These are phyloP conservation scores for Mortierella sp. DNA, from an alignment of 371 early-diverging fungal genomes.

Conservation along the genomic window DNA sequence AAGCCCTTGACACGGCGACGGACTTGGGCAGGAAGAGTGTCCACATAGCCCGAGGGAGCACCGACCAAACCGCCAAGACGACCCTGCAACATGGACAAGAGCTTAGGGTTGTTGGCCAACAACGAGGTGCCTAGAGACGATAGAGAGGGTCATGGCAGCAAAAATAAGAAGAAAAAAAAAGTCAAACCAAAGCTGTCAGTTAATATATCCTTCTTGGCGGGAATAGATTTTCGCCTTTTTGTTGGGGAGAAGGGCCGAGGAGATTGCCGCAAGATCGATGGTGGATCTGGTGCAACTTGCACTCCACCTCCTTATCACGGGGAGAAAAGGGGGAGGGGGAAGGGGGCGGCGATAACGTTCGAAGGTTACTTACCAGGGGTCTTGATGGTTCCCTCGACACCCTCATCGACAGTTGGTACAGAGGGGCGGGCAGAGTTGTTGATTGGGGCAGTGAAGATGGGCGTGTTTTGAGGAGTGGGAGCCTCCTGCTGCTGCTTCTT, in stretches of 20 bases:
- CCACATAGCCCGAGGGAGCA: constrained; percentile 82
- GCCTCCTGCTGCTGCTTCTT: constrained; percentile 61
- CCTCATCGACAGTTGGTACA: constrained; percentile 63
- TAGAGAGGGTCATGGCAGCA: not conserved
- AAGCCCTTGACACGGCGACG: constrained; percentile 86
- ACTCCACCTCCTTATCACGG: no score
- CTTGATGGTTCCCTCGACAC: constrained; percentile 60
- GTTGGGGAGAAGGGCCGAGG: no score
- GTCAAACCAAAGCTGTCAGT: not conserved
- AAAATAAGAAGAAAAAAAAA: constrained; percentile 14
- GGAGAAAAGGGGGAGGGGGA: not conserved
- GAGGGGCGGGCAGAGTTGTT: constrained; percentile 57
- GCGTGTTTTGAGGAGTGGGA: constrained; percentile 84
- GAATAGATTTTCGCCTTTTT: no score
- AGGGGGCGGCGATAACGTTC: constrained; percentile 55
- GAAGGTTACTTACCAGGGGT: constrained; percentile 41
- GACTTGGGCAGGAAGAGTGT: constrained; percentile 78
- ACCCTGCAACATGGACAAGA: constrained; percentile 67
- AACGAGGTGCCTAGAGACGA: constrained; percentile 30
- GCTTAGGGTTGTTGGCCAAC: constrained; percentile 54
- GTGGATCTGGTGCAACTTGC: no score
- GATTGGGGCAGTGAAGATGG: constrained; percentile 70
- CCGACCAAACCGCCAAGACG: constrained; percentile 75
- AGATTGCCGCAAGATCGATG: no score
- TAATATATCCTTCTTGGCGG: not conserved